phyloP scores from a whole-genome alignment of 306 rosid species.

The Lathyrus tuberosus region DNA sequence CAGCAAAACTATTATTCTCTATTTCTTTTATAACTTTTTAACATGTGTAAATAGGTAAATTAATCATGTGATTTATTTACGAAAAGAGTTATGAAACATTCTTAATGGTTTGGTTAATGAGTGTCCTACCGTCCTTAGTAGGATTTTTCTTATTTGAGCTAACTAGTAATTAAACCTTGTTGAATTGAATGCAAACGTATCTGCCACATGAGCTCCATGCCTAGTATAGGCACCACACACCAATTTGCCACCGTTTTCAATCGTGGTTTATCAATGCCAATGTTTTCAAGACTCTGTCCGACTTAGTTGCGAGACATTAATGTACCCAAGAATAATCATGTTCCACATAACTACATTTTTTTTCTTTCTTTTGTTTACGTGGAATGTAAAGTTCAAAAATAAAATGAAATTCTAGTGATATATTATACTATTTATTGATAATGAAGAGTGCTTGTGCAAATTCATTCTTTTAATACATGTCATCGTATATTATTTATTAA shows the following conservation, averaged over 20 bases:
- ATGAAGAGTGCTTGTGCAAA: no score
- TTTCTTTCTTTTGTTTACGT: not conserved
- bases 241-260: constrained; percentile 42
- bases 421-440: no score
- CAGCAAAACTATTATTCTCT: no score
- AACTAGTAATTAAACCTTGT: no score
- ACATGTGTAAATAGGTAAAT: no score
- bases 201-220: constrained; percentile 54
- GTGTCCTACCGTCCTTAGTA: not conserved
- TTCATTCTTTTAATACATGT: no score
- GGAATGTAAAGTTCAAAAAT: not conserved
- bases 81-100: not conserved
- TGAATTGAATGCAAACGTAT: constrained; percentile 44
- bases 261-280: constrained; percentile 23
- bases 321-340: constrained; percentile 2
- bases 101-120: not conserved
- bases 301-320: constrained; percentile 26
- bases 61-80: no score
- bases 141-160: no score
- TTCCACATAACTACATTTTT: not conserved
- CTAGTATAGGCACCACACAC: constrained; percentile 22
- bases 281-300: constrained; percentile 39
- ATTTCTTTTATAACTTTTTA: no score
- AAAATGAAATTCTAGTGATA: no score
- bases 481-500: no score